Conservation (phyloP, 2,329 filamentous ascomycete genomes). For the Neocatenulostroma microsporum region DNA sequence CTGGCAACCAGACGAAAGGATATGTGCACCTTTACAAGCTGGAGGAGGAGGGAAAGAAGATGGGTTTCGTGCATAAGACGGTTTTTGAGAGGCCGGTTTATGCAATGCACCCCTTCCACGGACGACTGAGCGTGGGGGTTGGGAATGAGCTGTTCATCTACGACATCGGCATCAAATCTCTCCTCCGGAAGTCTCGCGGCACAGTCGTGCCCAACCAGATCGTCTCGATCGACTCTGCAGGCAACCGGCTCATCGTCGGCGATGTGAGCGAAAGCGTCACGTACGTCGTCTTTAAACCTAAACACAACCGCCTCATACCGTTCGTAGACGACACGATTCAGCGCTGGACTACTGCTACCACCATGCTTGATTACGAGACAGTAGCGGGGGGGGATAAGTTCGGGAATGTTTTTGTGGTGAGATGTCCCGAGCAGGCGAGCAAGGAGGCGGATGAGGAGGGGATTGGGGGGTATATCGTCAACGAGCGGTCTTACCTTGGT, state of each 20-base stretch:
- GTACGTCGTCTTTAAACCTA: slow-evolving; percentile 88
- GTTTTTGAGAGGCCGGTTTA: slow-evolving; percentile 82
- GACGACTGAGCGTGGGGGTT: slow-evolving; percentile 76
- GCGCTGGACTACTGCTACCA: slow-evolving; percentile 81
- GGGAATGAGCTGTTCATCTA: slow-evolving; percentile 78
- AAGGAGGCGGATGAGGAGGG: slow-evolving; percentile 89
- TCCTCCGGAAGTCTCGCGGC: slow-evolving; percentile 69
- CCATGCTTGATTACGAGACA: slow-evolving; percentile 97
- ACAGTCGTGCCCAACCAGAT: slow-evolving; percentile 53
- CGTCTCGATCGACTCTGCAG: slow-evolving; percentile 79
- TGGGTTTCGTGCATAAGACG: slow-evolving; percentile 96
- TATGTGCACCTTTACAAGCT: slow-evolving; percentile 92
- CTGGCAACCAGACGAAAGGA: slow-evolving; percentile 39
- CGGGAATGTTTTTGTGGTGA: slow-evolving; percentile 88
- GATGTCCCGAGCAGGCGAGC: slow-evolving; percentile 76
- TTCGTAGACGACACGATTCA: slow-evolving; percentile 87
- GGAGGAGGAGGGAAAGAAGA: slow-evolving; percentile 72
- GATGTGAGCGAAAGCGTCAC: slow-evolving; percentile 89
- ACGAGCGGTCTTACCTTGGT: slow-evolving; percentile 83
- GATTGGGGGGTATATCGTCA: slow-evolving; percentile 80
- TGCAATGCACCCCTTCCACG: slow-evolving; percentile 89
- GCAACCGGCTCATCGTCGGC: slow-evolving; percentile 81
- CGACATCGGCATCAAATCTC: slow-evolving; percentile 84
- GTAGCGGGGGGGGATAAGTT: slow-evolving; percentile 95
- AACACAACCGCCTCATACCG: slow-evolving; percentile 79